These are phyloP conservation scores for Plasmodium berghei DNA, from an alignment of 169 alveolate genomes.

Conservation along the genomic window DNA sequence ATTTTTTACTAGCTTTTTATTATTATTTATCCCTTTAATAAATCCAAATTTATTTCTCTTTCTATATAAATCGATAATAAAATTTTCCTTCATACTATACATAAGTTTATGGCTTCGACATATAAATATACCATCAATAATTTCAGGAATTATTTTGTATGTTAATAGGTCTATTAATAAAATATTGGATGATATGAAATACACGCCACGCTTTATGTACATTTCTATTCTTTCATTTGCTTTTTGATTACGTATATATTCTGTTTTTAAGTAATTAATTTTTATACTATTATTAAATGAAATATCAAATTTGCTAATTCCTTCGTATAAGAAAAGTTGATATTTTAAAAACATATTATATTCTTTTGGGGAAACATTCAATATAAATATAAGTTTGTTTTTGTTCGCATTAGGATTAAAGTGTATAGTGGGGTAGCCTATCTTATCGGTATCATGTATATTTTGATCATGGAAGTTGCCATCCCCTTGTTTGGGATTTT, in stretches of 20 bases:
- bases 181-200: constrained; percentile 68
- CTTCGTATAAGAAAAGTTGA: constrained; percentile 39
- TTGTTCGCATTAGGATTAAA: not conserved
- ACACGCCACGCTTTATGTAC: constrained; percentile 70
- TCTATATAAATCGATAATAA: constrained; percentile 65
- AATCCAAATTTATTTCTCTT: constrained; percentile 75
- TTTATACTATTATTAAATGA: constrained; percentile 25
- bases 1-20: constrained; percentile 47
- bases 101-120: constrained; percentile 66
- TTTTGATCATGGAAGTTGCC: not conserved
- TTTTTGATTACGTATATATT: constrained; percentile 62
- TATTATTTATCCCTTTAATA: constrained; percentile 69
- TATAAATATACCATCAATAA: constrained; percentile 72
- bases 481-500: not conserved
- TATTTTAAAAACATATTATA: constrained; percentile 53
- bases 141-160: constrained; percentile 75
- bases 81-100: constrained; percentile 49
- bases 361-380: constrained; percentile 70
- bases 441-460: not conserved
- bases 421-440: not conserved
- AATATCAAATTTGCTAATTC: constrained; percentile 30
- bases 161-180: constrained; percentile 68
- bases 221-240: constrained; percentile 69
- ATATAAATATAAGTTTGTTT: constrained; percentile 49
- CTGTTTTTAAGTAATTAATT: constrained; percentile 68